Percentiles rank a stretch among this genome's conserved stretches.
phyloP scores from a whole-genome alignment of 2,329 filamentous ascomycete species.

The Penicillium sp. region DNA sequence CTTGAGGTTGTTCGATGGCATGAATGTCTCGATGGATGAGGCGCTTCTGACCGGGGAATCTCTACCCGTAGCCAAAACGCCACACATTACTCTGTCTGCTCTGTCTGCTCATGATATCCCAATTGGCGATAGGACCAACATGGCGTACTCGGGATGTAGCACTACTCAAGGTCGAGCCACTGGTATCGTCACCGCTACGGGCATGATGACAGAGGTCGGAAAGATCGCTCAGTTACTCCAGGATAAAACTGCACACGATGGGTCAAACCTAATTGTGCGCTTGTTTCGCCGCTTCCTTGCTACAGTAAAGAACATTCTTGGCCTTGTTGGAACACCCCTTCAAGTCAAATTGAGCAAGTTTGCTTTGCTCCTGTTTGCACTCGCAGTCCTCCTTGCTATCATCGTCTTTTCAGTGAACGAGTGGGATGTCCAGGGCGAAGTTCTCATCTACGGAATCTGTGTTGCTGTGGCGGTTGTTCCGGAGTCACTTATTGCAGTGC shows the following conservation, averaged over 20 bases:
- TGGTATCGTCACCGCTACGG: conserved; percentile 64
- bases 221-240: conserved; percentile 64
- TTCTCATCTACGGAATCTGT: conserved; percentile 64
- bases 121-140: conserved; percentile 64
- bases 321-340: conserved; percentile 73
- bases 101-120: conserved; percentile 32
- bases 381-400: conserved; percentile 67
- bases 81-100: conserved; percentile 33
- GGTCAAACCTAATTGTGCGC: conserved; percentile 29
- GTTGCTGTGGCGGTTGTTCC: conserved; percentile 66
- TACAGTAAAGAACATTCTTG: conserved; percentile 56
- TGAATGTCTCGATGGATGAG: conserved; percentile 77
- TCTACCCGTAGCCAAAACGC: conserved; percentile 61
- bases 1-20: conserved; percentile 58
- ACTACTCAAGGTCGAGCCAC: conserved; percentile 64
- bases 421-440: conserved; percentile 61
- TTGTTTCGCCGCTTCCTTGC: conserved; percentile 48
- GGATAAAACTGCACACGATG: conserved; percentile 45
- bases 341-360: conserved; percentile 86
- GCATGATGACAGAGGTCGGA: conserved; percentile 66
- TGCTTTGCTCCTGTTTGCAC: conserved; percentile 76
- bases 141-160: conserved; percentile 65
- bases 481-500: conserved; percentile 65
- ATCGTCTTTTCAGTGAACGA: conserved; percentile 66
- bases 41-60: conserved; percentile 67